Evolutionary conservation across 805 yeast species (phyloP).

Genomic region (Suhomyces prunicola): DNA sequence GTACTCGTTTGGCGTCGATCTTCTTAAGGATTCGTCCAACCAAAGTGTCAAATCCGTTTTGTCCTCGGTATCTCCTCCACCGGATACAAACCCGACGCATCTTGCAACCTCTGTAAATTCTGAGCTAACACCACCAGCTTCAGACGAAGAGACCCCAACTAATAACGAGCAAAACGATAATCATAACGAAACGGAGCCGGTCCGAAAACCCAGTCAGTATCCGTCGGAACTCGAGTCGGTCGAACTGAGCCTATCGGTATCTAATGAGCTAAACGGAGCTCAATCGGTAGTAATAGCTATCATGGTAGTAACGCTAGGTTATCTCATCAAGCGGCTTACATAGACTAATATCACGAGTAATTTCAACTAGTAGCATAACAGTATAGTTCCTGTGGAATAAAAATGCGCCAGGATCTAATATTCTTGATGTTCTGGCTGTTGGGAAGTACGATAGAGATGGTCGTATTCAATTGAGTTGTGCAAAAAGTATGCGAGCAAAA

Average conservation of each 20-base stretch:
- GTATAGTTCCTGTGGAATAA: not conserved
- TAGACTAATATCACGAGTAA: not conserved
- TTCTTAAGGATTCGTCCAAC: slow-evolving; percentile 1
- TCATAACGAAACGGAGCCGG: not conserved
- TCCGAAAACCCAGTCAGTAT: not conserved
- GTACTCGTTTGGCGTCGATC: not conserved
- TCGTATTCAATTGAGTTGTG: no score
- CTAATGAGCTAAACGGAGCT: slow-evolving; percentile 3
- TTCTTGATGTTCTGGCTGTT: no score
- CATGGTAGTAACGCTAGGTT: slow-evolving; percentile 6
- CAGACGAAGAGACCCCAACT: slow-evolving; percentile 1
- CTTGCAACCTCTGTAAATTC: not conserved
- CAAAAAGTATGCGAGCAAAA: slow-evolving; percentile 6
- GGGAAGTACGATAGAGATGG: no score
- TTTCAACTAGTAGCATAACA: not conserved
- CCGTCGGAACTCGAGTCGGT: slow-evolving; percentile 1
- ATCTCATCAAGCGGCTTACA: slow-evolving; percentile 2
- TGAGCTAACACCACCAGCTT: slow-evolving; percentile 3
- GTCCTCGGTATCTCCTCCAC: not conserved
- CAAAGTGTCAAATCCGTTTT: not conserved
- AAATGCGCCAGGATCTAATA: not conserved
- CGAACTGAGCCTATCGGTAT: slow-evolving; percentile 1
- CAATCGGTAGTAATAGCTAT: slow-evolving; percentile 4
- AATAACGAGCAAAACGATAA: not conserved
- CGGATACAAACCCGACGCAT: not conserved